Evolutionary conservation across 73 alveolate species (phyloP).

Genomic region (Paramecium octaurelia): DNA sequence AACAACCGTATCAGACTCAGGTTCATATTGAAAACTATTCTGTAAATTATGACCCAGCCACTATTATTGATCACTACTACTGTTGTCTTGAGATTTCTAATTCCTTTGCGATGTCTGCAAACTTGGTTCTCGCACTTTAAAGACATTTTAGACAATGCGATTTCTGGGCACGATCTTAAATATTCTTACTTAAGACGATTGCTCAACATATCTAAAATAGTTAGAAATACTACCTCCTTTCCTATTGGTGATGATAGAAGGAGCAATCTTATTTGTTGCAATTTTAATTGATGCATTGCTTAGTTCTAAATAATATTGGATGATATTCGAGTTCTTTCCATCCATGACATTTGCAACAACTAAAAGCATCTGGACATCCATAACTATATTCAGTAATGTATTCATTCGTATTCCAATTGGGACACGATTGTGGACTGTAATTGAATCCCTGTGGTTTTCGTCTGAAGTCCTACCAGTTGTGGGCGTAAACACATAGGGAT

Average conservation of each 20-base stretch:
- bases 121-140: constrained; percentile 1
- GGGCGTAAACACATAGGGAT: constrained; percentile 96
- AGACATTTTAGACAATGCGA: background rate
- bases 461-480: constrained; percentile 95
- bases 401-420: constrained; percentile 72
- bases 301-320: constrained; percentile 62
- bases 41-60: constrained; percentile 34
- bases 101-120: background rate
- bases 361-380: constrained; percentile 70
- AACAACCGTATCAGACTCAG: background rate
- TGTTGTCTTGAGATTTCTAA: background rate
- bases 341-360: constrained; percentile 70
- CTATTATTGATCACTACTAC: background rate
- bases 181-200: background rate
- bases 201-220: background rate
- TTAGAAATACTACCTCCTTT: background rate
- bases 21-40: constrained; percentile 22
- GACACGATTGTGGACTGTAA: constrained; percentile 69
- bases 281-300: constrained; percentile 47
- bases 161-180: constrained; percentile 34
- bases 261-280: constrained; percentile 45
- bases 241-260: constrained; percentile 30
- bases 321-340: constrained; percentile 74
- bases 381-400: constrained; percentile 71
- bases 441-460: constrained; percentile 84